A percentile compares a stretch with the other conserved stretches of the same genome.
Evolutionary conservation across 768 basidiomycete genomes (phyloP).

Genomic region (Mycena galopus): DNA sequence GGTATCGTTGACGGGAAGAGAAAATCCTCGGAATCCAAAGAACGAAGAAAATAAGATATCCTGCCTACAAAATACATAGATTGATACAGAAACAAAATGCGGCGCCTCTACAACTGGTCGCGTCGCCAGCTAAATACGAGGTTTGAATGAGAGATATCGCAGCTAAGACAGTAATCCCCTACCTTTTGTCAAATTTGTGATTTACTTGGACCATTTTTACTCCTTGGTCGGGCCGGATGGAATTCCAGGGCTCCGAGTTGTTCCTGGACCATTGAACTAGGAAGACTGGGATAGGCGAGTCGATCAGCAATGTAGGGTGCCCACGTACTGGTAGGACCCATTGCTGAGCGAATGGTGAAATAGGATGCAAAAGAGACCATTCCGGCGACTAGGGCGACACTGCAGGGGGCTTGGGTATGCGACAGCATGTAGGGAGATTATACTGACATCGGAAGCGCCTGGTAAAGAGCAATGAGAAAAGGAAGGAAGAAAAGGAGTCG

Average conservation of each 20-base stretch:
- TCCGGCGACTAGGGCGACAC: constrained; percentile 66
- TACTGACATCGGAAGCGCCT: constrained; percentile 68
- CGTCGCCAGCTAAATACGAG: constrained; percentile 22
- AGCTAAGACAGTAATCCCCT: neutral
- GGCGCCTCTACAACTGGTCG: constrained; percentile 10
- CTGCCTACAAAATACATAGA: constrained; percentile 4
- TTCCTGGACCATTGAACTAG: constrained; percentile 69
- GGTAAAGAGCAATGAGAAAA: constrained; percentile 11
- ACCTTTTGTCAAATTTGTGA: constrained; percentile 84
- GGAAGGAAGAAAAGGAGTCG: constrained; percentile 13
- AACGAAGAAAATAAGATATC: neutral
- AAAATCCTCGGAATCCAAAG: neutral
- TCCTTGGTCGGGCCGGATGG: constrained; percentile 78
- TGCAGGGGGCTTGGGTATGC: constrained; percentile 31
- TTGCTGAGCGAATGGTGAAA: constrained; percentile 74
- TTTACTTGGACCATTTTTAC: constrained; percentile 79
- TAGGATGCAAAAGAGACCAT: constrained; percentile 65
- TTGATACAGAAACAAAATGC: neutral
- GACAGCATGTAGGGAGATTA: neutral
- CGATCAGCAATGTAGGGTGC: constrained; percentile 14
- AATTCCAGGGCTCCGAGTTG: constrained; percentile 94
- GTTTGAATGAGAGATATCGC: neutral
- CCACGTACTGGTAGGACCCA: constrained; percentile 66
- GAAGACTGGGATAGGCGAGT: constrained; percentile 22
- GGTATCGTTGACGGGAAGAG: neutral